Percentiles rank a stretch among this genome's conserved stretches.
phyloP scores from a whole-genome alignment of 352 stramenopile genomes.

The Phytopythium montanum region DNA sequence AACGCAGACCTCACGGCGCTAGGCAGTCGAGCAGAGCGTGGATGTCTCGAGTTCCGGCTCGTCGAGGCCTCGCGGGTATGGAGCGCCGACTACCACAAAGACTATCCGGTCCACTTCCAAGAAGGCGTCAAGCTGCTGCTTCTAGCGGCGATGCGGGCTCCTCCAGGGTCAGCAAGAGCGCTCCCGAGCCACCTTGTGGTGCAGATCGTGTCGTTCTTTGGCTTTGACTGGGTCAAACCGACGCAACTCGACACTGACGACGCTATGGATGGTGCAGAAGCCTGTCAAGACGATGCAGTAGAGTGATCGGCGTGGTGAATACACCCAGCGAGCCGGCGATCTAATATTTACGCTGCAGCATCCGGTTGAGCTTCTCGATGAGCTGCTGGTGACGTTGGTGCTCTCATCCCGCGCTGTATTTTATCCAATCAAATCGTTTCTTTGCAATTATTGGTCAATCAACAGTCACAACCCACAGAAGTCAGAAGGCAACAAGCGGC shows the following conservation, averaged over 20 bases:
- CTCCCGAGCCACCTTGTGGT: conserved; percentile 40
- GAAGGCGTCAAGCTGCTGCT: conserved; percentile 36
- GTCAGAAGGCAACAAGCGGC: background rate
- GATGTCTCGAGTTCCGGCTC: conserved; percentile 35
- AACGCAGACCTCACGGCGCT: conserved; percentile 32
- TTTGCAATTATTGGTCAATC: background rate
- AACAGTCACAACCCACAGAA: background rate
- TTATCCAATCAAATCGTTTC: background rate
- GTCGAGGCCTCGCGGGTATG: conserved; percentile 26
- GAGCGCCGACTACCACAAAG: conserved; percentile 34
- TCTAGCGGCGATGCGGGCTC: conserved; percentile 22
- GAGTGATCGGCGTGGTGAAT: background rate
- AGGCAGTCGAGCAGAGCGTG: conserved; percentile 26
- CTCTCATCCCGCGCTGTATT: background rate
- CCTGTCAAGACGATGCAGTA: background rate
- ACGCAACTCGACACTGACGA: background rate
- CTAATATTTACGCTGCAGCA: conserved; percentile 1
- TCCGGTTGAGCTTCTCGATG: background rate
- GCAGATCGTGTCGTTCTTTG: conserved; percentile 36
- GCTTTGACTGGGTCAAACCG: conserved; percentile 40
- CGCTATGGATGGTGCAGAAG: background rate
- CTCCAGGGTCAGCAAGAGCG: background rate
- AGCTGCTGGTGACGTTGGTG: background rate
- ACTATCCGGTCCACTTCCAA: conserved; percentile 34
- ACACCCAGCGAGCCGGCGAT: background rate